Conservation (phyloP, 768 basidiomycete species). For the Neoboletus subvelutipes region DNA sequence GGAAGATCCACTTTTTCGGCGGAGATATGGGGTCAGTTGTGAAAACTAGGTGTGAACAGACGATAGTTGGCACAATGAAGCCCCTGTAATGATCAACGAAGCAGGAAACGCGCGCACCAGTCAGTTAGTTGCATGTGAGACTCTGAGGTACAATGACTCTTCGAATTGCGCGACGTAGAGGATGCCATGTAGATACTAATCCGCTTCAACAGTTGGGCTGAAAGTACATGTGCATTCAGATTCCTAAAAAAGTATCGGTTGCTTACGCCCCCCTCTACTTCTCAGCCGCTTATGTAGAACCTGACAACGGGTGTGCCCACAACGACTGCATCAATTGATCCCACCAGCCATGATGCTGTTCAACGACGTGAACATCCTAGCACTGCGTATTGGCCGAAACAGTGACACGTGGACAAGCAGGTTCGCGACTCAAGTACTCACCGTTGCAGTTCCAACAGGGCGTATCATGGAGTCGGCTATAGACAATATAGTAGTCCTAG, state of each 20-base stretch:
- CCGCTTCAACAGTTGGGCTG: too few relatives aligned
- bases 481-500: neutral
- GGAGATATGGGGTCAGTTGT: constrained; percentile 18
- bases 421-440: neutral
- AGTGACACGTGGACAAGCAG: neutral
- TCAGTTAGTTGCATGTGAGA: neutral
- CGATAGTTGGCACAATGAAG: neutral
- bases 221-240: neutral
- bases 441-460: constrained; percentile 2
- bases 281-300: neutral
- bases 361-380: neutral
- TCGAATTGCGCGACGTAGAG: neutral
- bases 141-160: neutral
- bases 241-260: neutral
- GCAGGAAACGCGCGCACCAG: constrained; percentile 2
- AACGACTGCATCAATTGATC: neutral
- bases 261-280: neutral
- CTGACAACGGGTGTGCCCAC: constrained; percentile 5
- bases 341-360: constrained; percentile 1
- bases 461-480: constrained; percentile 4
- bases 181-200: too few relatives aligned
- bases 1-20: constrained; percentile 11
- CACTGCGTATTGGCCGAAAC: neutral
- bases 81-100: neutral
- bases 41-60: neutral